A percentile compares a stretch with the other conserved stretches of the same genome.
Conservation (phyloP, 768 basidiomycete species). For the Phylloporus arenicola region DNA sequence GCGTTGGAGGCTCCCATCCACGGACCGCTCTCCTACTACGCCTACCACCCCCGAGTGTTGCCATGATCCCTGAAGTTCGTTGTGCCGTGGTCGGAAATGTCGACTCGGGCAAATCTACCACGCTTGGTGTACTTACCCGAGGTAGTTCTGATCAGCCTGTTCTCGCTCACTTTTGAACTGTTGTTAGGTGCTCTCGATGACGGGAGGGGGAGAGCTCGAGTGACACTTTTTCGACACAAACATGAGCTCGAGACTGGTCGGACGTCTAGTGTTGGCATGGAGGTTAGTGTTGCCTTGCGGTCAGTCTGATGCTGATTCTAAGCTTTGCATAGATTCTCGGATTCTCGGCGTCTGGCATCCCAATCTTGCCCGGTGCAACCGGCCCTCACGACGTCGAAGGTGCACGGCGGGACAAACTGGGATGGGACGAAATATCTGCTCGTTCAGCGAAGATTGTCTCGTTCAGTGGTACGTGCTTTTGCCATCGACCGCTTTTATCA, state of each 20-base stretch:
- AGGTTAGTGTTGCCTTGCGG: conserved; percentile 49
- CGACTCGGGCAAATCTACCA: conserved; percentile 91
- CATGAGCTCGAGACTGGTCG: conserved; percentile 96
- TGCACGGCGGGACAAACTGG: conserved; percentile 77
- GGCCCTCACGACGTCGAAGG: conserved; percentile 56
- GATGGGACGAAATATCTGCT: conserved; percentile 92
- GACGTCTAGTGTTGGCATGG: conserved; percentile 95
- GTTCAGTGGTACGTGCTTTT: conserved; percentile 63
- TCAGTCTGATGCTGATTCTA: not conserved
- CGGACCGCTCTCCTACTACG: conserved; percentile 61
- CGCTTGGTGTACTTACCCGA: conserved; percentile 90
- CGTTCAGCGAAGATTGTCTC: conserved; percentile 89
- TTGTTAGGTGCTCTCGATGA: conserved; percentile 68
- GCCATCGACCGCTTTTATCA: not conserved
- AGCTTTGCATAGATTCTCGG: conserved; percentile 66
- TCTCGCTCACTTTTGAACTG: conserved; percentile 8
- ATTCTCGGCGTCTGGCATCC: conserved; percentile 68
- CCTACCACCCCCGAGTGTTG: conserved; percentile 69
- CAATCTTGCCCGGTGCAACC: conserved; percentile 67
- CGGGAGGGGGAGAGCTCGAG: conserved; percentile 75
- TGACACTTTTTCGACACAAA: conserved; percentile 91
- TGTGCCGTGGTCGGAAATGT: conserved; percentile 97
- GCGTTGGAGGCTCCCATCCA: conserved; percentile 42
- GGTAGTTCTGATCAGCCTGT: conserved; percentile 40
- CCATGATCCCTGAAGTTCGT: conserved; percentile 83